These are phyloP conservation scores for Aspergillus sclerotialis DNA, from an alignment of 2,329 filamentous ascomycete genomes.

Conservation along the genomic window DNA sequence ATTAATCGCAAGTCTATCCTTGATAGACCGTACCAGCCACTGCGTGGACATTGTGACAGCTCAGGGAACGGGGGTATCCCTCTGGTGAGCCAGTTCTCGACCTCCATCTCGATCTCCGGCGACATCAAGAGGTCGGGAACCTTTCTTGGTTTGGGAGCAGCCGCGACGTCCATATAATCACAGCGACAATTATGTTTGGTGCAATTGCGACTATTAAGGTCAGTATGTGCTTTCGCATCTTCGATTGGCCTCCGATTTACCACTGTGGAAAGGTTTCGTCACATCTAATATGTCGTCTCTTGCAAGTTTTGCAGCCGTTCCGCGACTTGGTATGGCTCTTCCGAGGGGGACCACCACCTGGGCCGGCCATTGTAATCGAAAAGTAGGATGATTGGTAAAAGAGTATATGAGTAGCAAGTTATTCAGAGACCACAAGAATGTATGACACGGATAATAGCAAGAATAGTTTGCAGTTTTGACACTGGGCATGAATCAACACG, in stretches of 20 bases:
- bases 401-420: too few species aligned
- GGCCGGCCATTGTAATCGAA: slow-evolving; percentile 65
- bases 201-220: slow-evolving; percentile 71
- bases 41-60: slow-evolving; percentile 67
- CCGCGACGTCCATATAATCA: slow-evolving; percentile 86
- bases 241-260: slow-evolving; percentile 43
- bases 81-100: slow-evolving; percentile 76
- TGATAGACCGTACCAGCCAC: slow-evolving; percentile 65
- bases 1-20: slow-evolving; percentile 79
- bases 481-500: too few species aligned
- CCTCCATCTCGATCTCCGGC: slow-evolving; percentile 71
- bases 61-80: slow-evolving; percentile 80
- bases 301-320: slow-evolving; percentile 97
- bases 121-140: slow-evolving; percentile 71
- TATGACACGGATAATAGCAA: too few species aligned
- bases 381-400: too few species aligned
- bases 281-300: slow-evolving; percentile 92
- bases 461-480: too few species aligned
- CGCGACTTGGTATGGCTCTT: slow-evolving; percentile 97
- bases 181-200: slow-evolving; percentile 98
- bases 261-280: slow-evolving; percentile 98
- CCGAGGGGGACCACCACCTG: slow-evolving; percentile 84
- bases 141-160: slow-evolving; percentile 48
- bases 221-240: slow-evolving; percentile 7
- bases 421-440: too few species aligned